These are phyloP conservation scores for Paspalum vaginatum DNA, from an alignment of 176 grass and related monocot genomes.

Conservation along the genomic window DNA sequence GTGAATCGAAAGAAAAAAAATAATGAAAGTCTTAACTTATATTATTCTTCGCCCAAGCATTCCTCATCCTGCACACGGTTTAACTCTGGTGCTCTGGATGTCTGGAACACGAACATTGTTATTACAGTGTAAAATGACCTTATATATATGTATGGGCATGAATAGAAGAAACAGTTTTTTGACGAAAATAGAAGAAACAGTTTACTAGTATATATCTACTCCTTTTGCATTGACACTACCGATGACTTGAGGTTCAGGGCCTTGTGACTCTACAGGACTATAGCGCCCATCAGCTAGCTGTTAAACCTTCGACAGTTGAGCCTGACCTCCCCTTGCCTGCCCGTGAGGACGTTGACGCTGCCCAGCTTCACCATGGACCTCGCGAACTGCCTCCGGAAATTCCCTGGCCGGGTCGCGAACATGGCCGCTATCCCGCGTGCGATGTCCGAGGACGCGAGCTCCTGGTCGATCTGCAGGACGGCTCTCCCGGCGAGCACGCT, in stretches of 20 bases:
- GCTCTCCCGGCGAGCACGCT: slow-evolving; percentile 41
- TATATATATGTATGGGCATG: neutral
- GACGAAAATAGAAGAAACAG: too few relatives aligned
- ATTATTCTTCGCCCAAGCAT: neutral
- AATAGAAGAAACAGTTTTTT: neutral
- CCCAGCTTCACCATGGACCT: slow-evolving; percentile 55
- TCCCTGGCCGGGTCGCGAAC: slow-evolving; percentile 14
- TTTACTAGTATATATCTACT: slow-evolving; percentile 5
- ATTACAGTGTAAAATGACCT: too few relatives aligned
- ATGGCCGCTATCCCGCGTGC: neutral
- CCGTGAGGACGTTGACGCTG: slow-evolving; percentile 35
- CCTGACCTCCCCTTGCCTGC: slow-evolving; percentile 47
- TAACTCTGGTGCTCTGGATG: neutral
- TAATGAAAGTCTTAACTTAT: neutral
- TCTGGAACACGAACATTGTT: neutral
- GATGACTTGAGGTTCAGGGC: neutral
- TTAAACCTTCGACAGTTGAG: slow-evolving; percentile 48
- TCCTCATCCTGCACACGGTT: neutral
- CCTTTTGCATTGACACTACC: neutral
- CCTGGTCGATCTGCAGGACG: slow-evolving; percentile 44
- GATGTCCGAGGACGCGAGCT: slow-evolving; percentile 30
- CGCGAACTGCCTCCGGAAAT: slow-evolving; percentile 41
- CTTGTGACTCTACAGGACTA: neutral
- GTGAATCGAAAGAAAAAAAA: neutral
- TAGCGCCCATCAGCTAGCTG: neutral